phyloP scores from a whole-genome alignment of 768 basidiomycete genomes.

The Leccinellum albellum region DNA sequence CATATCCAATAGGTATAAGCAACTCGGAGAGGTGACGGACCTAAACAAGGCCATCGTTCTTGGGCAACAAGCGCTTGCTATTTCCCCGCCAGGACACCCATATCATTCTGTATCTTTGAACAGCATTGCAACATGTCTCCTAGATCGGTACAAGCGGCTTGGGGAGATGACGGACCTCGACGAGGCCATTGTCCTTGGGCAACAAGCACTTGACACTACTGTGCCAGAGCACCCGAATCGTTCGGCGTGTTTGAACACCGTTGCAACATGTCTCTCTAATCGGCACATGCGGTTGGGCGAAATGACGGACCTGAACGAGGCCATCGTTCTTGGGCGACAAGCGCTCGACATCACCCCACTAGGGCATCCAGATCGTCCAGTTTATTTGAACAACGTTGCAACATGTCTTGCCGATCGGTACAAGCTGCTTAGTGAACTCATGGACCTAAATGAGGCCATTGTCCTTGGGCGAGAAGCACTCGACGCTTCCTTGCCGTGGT shows the following conservation, averaged over 20 bases:
- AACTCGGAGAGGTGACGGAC: not conserved
- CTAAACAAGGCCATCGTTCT: not conserved
- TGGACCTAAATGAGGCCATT: not conserved
- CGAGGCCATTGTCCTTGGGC: not conserved
- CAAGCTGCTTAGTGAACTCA: not conserved
- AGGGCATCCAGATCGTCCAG: not conserved
- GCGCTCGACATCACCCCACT: not conserved
- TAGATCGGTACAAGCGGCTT: not conserved
- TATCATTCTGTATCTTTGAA: not conserved
- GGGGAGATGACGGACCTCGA: not conserved
- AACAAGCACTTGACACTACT: not conserved
- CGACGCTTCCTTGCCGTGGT: not conserved
- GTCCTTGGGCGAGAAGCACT: not conserved
- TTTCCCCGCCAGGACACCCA: not conserved
- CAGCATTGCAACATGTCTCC: not conserved
- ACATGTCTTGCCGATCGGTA: not conserved
- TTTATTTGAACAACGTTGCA: not conserved
- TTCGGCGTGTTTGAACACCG: not conserved
- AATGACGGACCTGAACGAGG: not conserved
- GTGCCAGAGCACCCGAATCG: not conserved
- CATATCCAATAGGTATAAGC: not conserved
- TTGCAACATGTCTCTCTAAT: not conserved
- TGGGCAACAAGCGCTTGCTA: not conserved
- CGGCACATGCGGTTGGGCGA: not conserved
- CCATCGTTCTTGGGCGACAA: not conserved